phyloP scores from a whole-genome alignment of 192 early-diverging fungal genomes.

The Pilobolus umbonatus region DNA sequence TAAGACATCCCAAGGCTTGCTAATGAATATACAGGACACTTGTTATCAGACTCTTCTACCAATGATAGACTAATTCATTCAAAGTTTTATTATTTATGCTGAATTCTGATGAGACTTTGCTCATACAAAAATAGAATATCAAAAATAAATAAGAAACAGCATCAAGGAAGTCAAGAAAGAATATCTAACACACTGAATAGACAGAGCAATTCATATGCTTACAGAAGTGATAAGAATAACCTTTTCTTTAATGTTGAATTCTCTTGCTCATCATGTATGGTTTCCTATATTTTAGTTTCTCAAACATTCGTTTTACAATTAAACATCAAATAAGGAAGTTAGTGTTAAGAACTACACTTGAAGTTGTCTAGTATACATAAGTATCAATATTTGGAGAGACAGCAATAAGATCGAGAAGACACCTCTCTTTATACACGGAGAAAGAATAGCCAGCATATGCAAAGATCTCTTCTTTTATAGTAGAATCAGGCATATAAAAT shows the following conservation, averaged over 20 bases:
- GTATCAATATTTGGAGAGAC: too few species aligned
- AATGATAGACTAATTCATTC: constrained; percentile 15
- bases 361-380: constrained; percentile 10
- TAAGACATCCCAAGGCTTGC: constrained; percentile 9
- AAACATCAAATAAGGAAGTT: constrained; percentile 1
- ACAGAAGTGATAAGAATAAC: constrained; percentile 13
- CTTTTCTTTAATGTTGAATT: constrained; percentile 12
- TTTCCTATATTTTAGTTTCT: constrained; percentile 8
- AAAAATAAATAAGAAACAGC: constrained; percentile 4
- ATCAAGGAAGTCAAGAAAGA: constrained; percentile 12
- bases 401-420: too few species aligned
- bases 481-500: too few species aligned
- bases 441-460: too few species aligned
- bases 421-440: too few species aligned
- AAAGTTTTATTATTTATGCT: constrained; percentile 13
- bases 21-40: background rate
- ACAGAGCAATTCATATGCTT: constrained; percentile 16
- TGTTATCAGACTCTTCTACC: constrained; percentile 13
- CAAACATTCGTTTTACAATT: constrained; percentile 3
- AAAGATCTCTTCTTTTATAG: too few species aligned
- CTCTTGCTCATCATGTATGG: constrained; percentile 5
- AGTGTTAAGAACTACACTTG: constrained; percentile 12
- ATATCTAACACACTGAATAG: background rate
- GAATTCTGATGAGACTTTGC: constrained; percentile 10
- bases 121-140: constrained; percentile 3